These are phyloP conservation scores for Linum trigynum DNA, from an alignment of 345 rosid genomes.

Conservation along the genomic window DNA sequence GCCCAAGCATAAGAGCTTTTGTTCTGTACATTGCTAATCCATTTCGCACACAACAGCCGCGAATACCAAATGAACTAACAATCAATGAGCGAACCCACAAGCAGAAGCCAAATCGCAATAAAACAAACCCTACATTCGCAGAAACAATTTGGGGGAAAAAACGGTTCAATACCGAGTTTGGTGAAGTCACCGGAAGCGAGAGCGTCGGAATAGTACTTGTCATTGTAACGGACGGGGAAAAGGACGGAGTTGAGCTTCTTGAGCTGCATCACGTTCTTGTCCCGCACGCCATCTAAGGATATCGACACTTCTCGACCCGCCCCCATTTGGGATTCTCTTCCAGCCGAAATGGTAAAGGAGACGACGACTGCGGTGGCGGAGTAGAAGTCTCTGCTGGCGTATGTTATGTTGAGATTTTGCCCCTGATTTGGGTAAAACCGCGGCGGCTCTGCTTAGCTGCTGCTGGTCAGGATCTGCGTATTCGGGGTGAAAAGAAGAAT, in stretches of 20 bases:
- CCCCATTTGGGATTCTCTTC: conserved; percentile 36
- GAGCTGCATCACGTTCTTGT: conserved; percentile 96
- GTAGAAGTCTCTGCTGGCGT: no score
- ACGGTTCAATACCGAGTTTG: conserved; percentile 53
- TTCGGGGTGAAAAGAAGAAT: no score
- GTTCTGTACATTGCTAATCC: no score
- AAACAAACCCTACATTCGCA: background rate
- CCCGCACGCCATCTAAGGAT: conserved; percentile 86
- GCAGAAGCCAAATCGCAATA: background rate
- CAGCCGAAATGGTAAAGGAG: no score
- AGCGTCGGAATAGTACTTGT: conserved; percentile 82
- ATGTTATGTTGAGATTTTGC: no score
- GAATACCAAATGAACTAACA: no score
- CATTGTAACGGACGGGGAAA: conserved; percentile 92
- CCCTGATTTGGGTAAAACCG: no score
- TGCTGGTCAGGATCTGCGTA: no score
- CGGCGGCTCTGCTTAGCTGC: no score
- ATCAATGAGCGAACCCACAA: background rate
- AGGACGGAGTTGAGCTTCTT: conserved; percentile 86
- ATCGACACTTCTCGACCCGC: conserved; percentile 61
- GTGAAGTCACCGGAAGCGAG: conserved; percentile 85
- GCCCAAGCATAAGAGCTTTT: no score
- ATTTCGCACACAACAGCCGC: no score
- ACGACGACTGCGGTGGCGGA: no score
- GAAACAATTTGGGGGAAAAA: background rate